Evolutionary conservation across 73 alveolate genomes (phyloP).

Genomic region (Paramecium bursaria): DNA sequence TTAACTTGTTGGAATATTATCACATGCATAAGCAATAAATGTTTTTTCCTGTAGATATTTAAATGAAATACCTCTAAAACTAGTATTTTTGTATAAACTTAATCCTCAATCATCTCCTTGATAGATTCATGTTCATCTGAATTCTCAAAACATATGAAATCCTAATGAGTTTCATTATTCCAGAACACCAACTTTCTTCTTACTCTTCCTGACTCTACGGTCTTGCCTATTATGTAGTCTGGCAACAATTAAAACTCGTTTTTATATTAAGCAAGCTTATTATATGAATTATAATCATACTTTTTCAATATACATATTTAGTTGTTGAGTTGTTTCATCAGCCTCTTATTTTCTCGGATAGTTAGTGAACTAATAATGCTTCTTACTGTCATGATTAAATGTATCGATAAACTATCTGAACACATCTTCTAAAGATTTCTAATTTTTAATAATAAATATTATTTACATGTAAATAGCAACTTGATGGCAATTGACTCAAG

Average conservation of each 20-base stretch:
- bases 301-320: slow-evolving; percentile 1
- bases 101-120: slow-evolving; percentile 17
- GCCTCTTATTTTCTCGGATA: slow-evolving; percentile 53
- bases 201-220: neutral
- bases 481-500: slow-evolving; percentile 9
- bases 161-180: slow-evolving; percentile 15
- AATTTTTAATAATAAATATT: neutral
- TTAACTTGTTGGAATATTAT: slow-evolving; percentile 23
- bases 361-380: neutral
- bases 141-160: neutral
- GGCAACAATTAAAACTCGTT: slow-evolving; percentile 15
- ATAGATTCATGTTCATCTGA: neutral
- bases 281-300: too few relatives aligned
- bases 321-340: neutral
- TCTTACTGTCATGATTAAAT: neutral
- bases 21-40: slow-evolving; percentile 13
- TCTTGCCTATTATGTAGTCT: slow-evolving; percentile 41
- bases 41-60: slow-evolving; percentile 17
- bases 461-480: slow-evolving; percentile 37
- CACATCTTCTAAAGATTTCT: slow-evolving; percentile 40
- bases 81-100: neutral
- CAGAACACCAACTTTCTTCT: neutral
- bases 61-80: neutral
- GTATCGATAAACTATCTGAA: slow-evolving; percentile 25
- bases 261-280: too few relatives aligned